Base-by-base conservation (phyloP, 495 filamentous ascomycete species). In the Evernia prunastri region DNA sequence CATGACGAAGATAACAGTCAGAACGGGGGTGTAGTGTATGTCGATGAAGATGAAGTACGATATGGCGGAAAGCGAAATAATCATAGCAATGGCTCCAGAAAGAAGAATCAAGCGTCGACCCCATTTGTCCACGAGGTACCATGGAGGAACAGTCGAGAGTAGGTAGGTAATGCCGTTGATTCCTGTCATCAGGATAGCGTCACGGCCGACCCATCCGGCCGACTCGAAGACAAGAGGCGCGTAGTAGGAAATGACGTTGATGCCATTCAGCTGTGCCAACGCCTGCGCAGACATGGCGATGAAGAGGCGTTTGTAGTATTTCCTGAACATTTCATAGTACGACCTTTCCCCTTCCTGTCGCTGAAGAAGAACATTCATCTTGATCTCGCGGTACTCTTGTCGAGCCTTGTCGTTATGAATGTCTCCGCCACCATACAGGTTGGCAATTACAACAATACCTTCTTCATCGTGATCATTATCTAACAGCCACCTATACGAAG, bases 161-260 rank as follows among this genome's bases (percentile, higher is more conserved):
- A 97, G 79, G 73, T 98, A 98, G 2, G 90, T 89, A 66, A 98
- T 85, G 33, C 85, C 92, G 74, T 98, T 98, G 75, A 98, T 89
- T 56, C 95, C 95, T 15, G 95, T 96, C 95, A 97, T 97, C 61
- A 97, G 80, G 66, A 97, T 91, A 25, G 94, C 95, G 58, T 88
- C 81, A 37, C 92, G 90, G 49, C 94, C 94, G 45, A 80, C 70
- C 95, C 94, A 98, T 23, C 94, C 92, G 39, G 95, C 94, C 33
- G 90, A 90, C 75, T 97, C 93, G 71, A 98, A 98, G 33, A 98
- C 94, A 31, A 93, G 82, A 4, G 95, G 95, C 0, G 95, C 93
- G 69, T 98, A 98, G 78, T 98, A 98, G 23, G 94, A 97, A 61
- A 98, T 98, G 67, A 98, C 95, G 77, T 98, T 98, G 76, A 98